Conservation (phyloP, 163 green algal species). For the Chloromonas sp. region DNA sequence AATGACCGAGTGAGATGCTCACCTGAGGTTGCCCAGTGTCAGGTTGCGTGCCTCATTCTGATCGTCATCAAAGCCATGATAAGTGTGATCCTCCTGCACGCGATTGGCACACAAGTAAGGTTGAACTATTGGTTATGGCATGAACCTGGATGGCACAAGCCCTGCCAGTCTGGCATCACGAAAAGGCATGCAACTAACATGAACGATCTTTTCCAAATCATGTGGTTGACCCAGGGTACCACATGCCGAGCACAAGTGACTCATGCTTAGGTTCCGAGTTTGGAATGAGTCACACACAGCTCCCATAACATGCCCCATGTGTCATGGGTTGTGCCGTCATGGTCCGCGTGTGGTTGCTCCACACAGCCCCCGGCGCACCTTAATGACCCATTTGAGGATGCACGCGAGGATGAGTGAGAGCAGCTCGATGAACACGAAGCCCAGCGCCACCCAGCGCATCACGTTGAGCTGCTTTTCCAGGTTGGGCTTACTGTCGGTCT, state of each 20-base stretch:
- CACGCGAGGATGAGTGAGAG: slow-evolving; percentile 23
- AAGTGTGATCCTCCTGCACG: slow-evolving; percentile 10
- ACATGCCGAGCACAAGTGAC: no score
- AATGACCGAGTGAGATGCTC: not conserved
- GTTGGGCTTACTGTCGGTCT: not conserved
- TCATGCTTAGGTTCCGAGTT: no score
- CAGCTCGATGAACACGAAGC: slow-evolving; percentile 28
- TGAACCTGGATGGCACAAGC: no score
- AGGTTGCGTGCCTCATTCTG: not conserved
- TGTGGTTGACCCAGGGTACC: no score
- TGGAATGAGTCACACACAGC: no score
- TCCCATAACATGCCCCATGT: no score
- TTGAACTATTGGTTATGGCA: not conserved
- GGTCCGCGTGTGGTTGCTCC: no score
- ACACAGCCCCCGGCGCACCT: not conserved
- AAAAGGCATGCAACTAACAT: no score
- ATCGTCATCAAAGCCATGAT: slow-evolving; percentile 14
- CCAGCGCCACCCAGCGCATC: slow-evolving; percentile 24
- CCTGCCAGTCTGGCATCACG: no score
- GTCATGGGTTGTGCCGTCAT: no score
- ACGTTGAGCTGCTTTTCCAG: slow-evolving; percentile 20
- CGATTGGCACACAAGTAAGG: not conserved
- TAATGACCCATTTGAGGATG: slow-evolving; percentile 25
- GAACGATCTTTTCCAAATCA: no score
- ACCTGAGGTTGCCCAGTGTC: not conserved